Evolutionary conservation across 352 stramenopile genomes (phyloP), one percentile per base, ranked within the genome.

Genomic region (Phytophthora sp.): DNA sequence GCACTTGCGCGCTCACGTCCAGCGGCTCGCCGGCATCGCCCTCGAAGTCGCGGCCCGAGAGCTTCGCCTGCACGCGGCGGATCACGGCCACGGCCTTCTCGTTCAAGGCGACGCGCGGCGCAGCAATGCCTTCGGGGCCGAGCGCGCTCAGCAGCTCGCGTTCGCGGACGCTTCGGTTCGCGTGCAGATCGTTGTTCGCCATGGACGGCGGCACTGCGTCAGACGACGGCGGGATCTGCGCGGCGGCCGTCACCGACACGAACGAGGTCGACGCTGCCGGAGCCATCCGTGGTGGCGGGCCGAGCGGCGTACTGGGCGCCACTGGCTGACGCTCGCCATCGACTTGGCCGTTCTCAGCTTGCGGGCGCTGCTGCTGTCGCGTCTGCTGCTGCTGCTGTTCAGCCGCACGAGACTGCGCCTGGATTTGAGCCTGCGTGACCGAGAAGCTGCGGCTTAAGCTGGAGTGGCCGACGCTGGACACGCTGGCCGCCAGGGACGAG

Each of bases 11-110:
- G 31, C 77, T 79, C 44, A 95, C 87, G 42, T 91, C 80, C 0
- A 95, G 72, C 26, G 85, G 84, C 41, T 94, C 83, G 15, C 69
- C 82, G 24, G 57, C 65, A 8, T 74, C 66, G 23, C 88, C 77
- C 54, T 94, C 84, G 69, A 99, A 99, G 76, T 99, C 98, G 10
- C 96, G 96, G 4, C 98, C 98, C 8, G 93, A 98, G 23, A 99
- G 88, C 74, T 99, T 99, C 54, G 98, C 95, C 66, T 99, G 96
- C 34, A 99, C 96, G n/a, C 98, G 91, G 38, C 88, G 82, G 69
- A 99, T 98, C 39, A 99, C 97, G 9, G 96, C 97, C 15, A 99
- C 83, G 0, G 97, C 96, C 65, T 97, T 96, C 66, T 98, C 94
- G 74, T 99, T 99, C 48, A 99, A 75, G 17, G 90, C 89, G 57